Evolutionary conservation across 2,329 filamentous ascomycete species (phyloP).

Genomic region (Onygenales sp.): DNA sequence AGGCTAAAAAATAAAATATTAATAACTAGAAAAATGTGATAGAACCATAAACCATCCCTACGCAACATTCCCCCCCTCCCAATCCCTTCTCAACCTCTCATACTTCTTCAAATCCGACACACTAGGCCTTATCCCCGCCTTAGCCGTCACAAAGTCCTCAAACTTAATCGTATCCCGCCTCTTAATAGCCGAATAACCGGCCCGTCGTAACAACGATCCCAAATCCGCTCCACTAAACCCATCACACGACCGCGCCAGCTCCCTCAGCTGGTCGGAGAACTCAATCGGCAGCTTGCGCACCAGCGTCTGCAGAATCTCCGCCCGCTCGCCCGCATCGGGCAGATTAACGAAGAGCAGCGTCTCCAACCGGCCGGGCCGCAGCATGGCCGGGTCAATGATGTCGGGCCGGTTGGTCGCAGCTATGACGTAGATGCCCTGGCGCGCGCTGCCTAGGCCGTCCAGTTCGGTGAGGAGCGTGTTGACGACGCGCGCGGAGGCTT

Average conservation of each 20-base stretch:
- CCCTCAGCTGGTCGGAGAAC: constrained; percentile 46
- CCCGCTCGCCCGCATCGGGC: constrained; percentile 66
- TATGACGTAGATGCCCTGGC: constrained; percentile 85
- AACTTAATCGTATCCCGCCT: constrained; percentile 38
- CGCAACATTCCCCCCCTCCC: constrained; percentile 29
- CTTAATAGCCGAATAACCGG: constrained; percentile 48
- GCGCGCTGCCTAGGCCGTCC: constrained; percentile 65
- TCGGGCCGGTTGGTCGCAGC: constrained; percentile 92
- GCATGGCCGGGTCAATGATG: constrained; percentile 92
- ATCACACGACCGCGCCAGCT: constrained; percentile 62
- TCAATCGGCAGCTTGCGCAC: constrained; percentile 43
- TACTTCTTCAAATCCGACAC: constrained; percentile 51
- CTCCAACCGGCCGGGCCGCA: constrained; percentile 81
- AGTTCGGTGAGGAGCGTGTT: constrained; percentile 92
- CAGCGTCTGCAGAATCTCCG: constrained; percentile 71
- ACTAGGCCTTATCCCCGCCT: constrained; percentile 35
- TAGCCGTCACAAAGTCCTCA: constrained; percentile 33
- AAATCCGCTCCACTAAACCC: constrained; percentile 68
- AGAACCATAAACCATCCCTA: background rate
- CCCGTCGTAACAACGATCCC: constrained; percentile 48
- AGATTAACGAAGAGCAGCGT: constrained; percentile 84
- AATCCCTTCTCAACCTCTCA: constrained; percentile 43
- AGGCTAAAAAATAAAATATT: background rate
- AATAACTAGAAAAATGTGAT: background rate
- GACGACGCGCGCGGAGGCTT: constrained; percentile 80